Evolutionary conservation across 1,284 basidiomycete genomes (phyloP), one percentile per base, ranked within the genome.

Genomic region (Coriolopsis trogii): DNA sequence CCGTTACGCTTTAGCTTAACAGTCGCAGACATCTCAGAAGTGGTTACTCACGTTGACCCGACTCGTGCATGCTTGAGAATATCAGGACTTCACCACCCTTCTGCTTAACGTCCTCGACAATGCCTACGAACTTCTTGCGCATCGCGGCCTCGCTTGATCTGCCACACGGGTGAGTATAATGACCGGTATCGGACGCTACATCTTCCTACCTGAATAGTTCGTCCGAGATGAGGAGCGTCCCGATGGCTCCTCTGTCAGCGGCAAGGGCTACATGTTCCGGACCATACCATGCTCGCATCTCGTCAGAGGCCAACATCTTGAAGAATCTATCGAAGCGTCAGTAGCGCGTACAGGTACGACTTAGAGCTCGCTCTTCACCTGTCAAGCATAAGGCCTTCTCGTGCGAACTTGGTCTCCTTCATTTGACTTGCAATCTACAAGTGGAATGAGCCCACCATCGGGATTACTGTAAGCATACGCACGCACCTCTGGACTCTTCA

Each of bases 1-100:
- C n/a, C n/a, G n/a, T n/a, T n/a, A n/a, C n/a, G n/a, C 31, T 33
- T 44, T 41, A 49, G 33, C 40, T 28, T 39, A 23, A 13, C 23
- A 24, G 15, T 10, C 12, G 12, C 6, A 9, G 23, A 4, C 36
- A 21, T 13, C 36, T 34, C 41, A 39, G 28, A 46, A 34, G 36
- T 29, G 24, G 34, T 25, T 16, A 76, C 89, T 66, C 65, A 94
- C 92, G 93, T 77, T 96, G 92, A 21, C 97, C 97, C 23, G 91
- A 93, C 71, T 99, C 96, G 69, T 99, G 97, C 96, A 99, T 98
- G 63, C 93, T 96, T 6, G 94, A 97, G 71, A 99, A 99, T 60
- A 98, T 95, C 39, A 98, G 76, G 4, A 95, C 94, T 67, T 98
- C 94, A 31, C 89, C 97, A 25, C 95, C 93, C 59, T 91, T 93